Evolutionary conservation across 2,329 filamentous ascomycete species (phyloP), one percentile per base, ranked within the genome.

Genomic region (Talaromyces atroroseus): DNA sequence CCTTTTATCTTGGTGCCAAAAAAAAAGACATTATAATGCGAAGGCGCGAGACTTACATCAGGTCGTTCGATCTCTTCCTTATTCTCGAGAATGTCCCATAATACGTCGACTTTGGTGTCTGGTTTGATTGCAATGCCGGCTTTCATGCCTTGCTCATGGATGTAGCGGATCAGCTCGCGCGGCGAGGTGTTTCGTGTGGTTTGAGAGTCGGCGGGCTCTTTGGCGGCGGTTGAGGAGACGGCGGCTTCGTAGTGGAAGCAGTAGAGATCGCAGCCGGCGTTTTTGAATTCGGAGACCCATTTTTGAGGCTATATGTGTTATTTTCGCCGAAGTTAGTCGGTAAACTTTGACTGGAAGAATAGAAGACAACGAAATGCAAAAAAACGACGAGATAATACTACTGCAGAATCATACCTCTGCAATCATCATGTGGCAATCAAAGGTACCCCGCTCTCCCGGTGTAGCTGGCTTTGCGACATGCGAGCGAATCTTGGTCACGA

Each of bases 371-470:
- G n/a, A n/a, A n/a, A n/a, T n/a, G n/a, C n/a, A n/a, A n/a, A n/a
- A n/a, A n/a, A n/a, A n/a, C n/a, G n/a, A n/a, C n/a, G n/a, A n/a
- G n/a, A n/a, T n/a, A n/a, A n/a, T n/a, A n/a, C n/a, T n/a, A n/a
- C n/a, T n/a, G n/a, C n/a, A n/a, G n/a, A n/a, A n/a, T n/a, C 75
- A 64, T 80, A 92, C 90, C 87, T 99, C 92, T 67, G 90, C 86
- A 70, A 99, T 95, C 94, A 99, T 99, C 94, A 99, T 97, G 76
- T 99, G 94, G 81, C 94, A 99, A 76, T 99, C 94, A 72, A 99
- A 99, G 14, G 92, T 97, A 60, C 94, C 94, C 65, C 86, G 88
- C 53, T 89, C 91, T 63, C 87, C 79, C 34, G 81, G 81, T 52
- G 81, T 78, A 42, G 80, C 79, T 2, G 91, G 92, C 64, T 82